Base-by-base conservation (phyloP, 108 stramenopile genomes). In the Cyclotella kingstonii region DNA sequence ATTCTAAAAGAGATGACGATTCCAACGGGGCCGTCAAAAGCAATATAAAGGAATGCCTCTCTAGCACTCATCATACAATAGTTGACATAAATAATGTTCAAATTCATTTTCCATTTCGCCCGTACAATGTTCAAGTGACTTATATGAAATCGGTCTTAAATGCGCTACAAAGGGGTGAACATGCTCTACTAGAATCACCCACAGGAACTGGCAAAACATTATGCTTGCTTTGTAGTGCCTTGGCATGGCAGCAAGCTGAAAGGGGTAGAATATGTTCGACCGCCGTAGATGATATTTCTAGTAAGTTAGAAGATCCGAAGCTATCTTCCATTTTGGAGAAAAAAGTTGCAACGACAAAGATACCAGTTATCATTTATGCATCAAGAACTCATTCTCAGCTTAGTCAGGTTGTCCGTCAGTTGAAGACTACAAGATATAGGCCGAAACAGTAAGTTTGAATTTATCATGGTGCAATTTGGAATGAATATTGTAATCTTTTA, bases 361-460 rank as follows among this genome's bases (percentile, higher is more conserved):
- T 55, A 23, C 89, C 91, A 0, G 86, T 80, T 18, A 96, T 99
- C 31, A 87, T 99, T 50, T 99, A 99, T 66, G 96, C 97, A 44
- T 91, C 95, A 19, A 80, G 99, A 6, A 99, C 99, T 0, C 99
- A 99, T 71, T 90, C 90, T 2, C 99, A 99, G 66, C 69, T 99
- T 14, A 84, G 84, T 5, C 97, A 99, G 78, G 99, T 99, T 21
- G 90, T 97, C 28, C 64, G 82, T 40, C 97, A 99, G 75, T 78
- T 98, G 10, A 80, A 89, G 22, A 86, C 81, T 66, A 98, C 96
- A 11, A 74, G 84, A 18, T 99, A 98, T 78, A 78, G 94, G 23
- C 97, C 97, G 8, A 83, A 70, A 18, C 88, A 95, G 51, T 52
- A 26, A 48, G 47, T 48, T 25, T 6, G n/a, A n/a, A n/a, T n/a